Evolutionary conservation across 106 monocot species (phyloP), one percentile per base, ranked within the genome.

Genomic region (Apostasia ramifera): DNA sequence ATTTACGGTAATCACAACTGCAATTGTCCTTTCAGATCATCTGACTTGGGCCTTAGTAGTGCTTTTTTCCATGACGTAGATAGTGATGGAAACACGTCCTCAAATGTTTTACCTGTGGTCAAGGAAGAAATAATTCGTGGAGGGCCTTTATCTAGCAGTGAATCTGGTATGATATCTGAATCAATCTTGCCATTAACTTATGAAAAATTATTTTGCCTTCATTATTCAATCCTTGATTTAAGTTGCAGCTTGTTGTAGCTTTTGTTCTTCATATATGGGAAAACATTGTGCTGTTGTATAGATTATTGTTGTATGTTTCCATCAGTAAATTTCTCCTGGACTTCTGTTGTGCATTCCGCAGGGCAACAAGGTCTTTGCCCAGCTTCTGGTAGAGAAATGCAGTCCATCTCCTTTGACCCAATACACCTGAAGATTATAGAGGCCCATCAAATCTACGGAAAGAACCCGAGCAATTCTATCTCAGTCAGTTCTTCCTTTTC

Each of bases 131-230:
- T 47, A 44, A 75, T 59, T 54, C 26, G 60, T 6, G 80, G 73
- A 46, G 49, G 57, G 64, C 44, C 53, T 55, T 61, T 57, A 26
- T 74, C 63, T 14, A 49, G 55, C 54, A 71, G 59, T 77, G 79
- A 72, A 69, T 54, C 78, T 56, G 79, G 85, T 89, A 80, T 81
- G 78, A 48, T 7, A 10, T 74, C n/a, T 14, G 2, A 11, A 40
- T 7, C 8, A 0, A 46, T 55, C 8, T 11, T 45, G 44, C 45
- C 8, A 40, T 57, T 55, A 40, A 66, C 26, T 11, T 57, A 57
- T 47, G 14, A 26, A 48, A 37, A 10, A 46, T 59, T 69, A 49
- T 14, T 40, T 47, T 51, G 39, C 4, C 49, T 67, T 52, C 50
- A 50, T 50, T 50, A 50, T 4, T 43, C 13, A 43, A 43, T 43